phyloP scores from a whole-genome alignment of 2,329 filamentous ascomycete genomes.

The Sclerotinia minor region DNA sequence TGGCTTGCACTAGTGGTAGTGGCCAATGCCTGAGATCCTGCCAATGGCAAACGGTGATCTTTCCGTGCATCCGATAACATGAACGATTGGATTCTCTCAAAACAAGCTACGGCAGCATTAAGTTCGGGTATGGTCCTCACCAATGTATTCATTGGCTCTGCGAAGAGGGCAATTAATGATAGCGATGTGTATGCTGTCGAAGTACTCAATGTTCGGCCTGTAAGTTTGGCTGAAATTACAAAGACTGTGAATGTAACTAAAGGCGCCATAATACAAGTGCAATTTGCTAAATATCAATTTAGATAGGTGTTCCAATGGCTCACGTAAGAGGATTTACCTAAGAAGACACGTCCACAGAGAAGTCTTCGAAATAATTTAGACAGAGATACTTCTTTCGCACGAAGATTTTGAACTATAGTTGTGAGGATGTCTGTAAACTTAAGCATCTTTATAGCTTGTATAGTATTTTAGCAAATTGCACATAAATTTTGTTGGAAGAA shows the following conservation, averaged over 20 bases:
- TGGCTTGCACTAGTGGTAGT: not conserved
- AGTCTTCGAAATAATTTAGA: constrained; percentile 45
- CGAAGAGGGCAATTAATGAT: constrained; percentile 46
- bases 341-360: constrained; percentile 33
- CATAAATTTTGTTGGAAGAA: not conserved
- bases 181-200: constrained; percentile 46
- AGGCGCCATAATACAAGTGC: constrained; percentile 41
- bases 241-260: constrained; percentile 46
- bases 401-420: constrained; percentile 42
- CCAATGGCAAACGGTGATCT: constrained; percentile 34
- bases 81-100: constrained; percentile 46
- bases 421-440: constrained; percentile 43
- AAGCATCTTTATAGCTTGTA: constrained; percentile 40
- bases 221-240: constrained; percentile 38
- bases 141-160: constrained; percentile 45
- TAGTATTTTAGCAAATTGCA: constrained; percentile 15
- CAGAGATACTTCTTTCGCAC: constrained; percentile 44
- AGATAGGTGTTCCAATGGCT: not conserved
- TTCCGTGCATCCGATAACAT: constrained; percentile 33
- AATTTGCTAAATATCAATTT: constrained; percentile 30
- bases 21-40: not conserved
- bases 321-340: constrained; percentile 27
- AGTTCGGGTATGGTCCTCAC: constrained; percentile 45
- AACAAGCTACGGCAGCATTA: constrained; percentile 45
- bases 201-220: constrained; percentile 37